A percentile compares a stretch with the other conserved stretches of the same genome.
Evolutionary conservation across 1,139 yeast species (phyloP).

Genomic region (Suhomyces anneliseae): DNA sequence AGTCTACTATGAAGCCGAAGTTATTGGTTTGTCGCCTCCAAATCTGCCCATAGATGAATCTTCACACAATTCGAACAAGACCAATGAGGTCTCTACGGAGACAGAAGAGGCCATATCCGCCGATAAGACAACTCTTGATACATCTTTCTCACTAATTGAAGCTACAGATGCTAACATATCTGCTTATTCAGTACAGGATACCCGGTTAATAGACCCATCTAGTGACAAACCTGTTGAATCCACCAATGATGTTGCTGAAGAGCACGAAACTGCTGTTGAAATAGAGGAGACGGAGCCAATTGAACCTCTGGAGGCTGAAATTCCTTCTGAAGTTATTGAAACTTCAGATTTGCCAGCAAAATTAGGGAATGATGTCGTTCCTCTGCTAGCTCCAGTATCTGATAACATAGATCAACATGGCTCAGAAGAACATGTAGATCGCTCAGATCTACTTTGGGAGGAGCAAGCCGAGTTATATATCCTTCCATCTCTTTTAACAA

Average conservation of each 20-base stretch:
- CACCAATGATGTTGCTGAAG: background rate
- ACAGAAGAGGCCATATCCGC: too few species aligned
- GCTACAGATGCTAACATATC: background rate
- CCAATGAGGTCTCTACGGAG: background rate
- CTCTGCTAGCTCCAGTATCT: too few species aligned
- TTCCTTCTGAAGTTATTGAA: too few species aligned
- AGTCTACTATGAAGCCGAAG: background rate
- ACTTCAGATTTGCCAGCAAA: too few species aligned
- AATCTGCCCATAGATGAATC: background rate
- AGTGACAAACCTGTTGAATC: background rate
- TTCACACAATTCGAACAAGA: background rate
- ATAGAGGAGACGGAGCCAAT: background rate
- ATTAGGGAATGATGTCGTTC: too few species aligned
- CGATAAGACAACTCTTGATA: background rate
- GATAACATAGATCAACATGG: too few species aligned
- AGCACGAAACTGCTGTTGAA: background rate
- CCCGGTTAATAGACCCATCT: background rate
- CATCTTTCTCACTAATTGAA: background rate
- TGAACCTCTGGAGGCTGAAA: too few species aligned
- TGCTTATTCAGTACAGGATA: background rate
- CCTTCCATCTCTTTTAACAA: slow-evolving; percentile 1
- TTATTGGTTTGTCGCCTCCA: background rate
- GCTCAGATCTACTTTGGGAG: background rate
- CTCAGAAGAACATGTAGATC: background rate
- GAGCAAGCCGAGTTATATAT: background rate